Evolutionary conservation across 2,329 filamentous ascomycete genomes (phyloP), one percentile per base, ranked within the genome.

Genomic region (Nothophaeocryptopus gaeumannii): DNA sequence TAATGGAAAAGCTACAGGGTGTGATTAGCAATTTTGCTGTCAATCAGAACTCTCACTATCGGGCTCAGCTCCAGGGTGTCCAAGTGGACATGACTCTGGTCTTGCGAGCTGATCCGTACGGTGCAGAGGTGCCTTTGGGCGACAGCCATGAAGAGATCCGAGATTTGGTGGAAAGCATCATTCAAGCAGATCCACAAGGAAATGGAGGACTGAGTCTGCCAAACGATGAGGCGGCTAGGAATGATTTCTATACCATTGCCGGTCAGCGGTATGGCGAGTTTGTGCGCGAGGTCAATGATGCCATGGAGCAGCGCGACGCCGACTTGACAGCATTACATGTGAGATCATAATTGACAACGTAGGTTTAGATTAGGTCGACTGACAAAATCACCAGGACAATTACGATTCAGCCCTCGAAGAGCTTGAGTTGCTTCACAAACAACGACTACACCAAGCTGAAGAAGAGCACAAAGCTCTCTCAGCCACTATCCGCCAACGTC

Each of bases 81-180:
- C 91, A 96, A 72, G 84, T 89, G 58, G 91, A 96, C 69, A 90
- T 91, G 72, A 88, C 82, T 51, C 79, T 95, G 39, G 89, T 96
- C 58, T 84, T 89, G 68, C 84, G 88, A 60, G 88, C 93, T 45
- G 86, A 96, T 63, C 86, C 88, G 1, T 95, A 95, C 68, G 54
- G 59, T 31, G 77, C 79, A 45, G 77, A 83, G 53, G 80, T 82
- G 53, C 83, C 88, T 41, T 77, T 96, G 47, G 80, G 80, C 11
- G 82, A 85, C 57, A 72, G 72, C 15, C 74, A 78, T 39, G 85
- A 89, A 55, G 81, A 87, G 49, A 83, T 90, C 55, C 76, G 79
- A 44, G 81, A 83, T 59, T 72, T 86, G 63, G 80, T 77, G 35
- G 61, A 70, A 31, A 64, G 67, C 42, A 68, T 74, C 52, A 71